Conservation (phyloP, 2,329 filamentous ascomycete genomes). For the Trichoderma endophyticum region DNA sequence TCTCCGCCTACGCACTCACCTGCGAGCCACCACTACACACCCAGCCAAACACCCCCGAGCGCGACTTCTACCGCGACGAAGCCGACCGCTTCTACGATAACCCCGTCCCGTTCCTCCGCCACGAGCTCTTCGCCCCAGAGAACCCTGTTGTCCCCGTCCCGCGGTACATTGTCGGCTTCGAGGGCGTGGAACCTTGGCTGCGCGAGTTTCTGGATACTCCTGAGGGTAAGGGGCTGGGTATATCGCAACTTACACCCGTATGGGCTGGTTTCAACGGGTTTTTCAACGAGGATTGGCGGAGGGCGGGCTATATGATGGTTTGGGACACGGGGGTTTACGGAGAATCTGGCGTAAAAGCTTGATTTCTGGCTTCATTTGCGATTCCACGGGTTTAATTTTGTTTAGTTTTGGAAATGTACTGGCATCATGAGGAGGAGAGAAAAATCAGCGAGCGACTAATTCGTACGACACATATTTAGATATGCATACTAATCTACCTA, state of each 20-base stretch:
- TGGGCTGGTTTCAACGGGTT: constrained; percentile 60
- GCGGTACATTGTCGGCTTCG: constrained; percentile 59
- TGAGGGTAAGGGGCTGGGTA: constrained; percentile 40
- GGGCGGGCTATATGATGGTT: constrained; percentile 55
- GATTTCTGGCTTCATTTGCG: not conserved
- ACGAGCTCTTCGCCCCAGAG: constrained; percentile 44
- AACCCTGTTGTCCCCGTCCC: constrained; percentile 37
- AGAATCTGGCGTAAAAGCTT: constrained; percentile 12
- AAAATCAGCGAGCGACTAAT: not conserved
- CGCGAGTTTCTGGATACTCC: constrained; percentile 43
- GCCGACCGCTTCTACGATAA: constrained; percentile 86
- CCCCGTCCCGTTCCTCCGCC: constrained; percentile 50
- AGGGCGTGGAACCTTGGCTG: constrained; percentile 52
- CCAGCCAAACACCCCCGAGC: constrained; percentile 55
- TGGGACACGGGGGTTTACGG: constrained; percentile 51
- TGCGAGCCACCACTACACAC: constrained; percentile 84
- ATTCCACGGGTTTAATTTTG: not conserved
- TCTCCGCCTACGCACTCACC: constrained; percentile 78
- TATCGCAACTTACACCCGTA: constrained; percentile 41
- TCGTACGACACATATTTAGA: not conserved
- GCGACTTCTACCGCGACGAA: constrained; percentile 75
- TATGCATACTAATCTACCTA: not conserved
- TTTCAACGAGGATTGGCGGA: constrained; percentile 60
- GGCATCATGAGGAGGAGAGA: not conserved
- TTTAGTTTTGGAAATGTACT: not conserved